Evolutionary conservation across 805 yeast species (phyloP), one percentile per base, ranked within the genome.

Genomic region (Saccharomycopsis sp.): DNA sequence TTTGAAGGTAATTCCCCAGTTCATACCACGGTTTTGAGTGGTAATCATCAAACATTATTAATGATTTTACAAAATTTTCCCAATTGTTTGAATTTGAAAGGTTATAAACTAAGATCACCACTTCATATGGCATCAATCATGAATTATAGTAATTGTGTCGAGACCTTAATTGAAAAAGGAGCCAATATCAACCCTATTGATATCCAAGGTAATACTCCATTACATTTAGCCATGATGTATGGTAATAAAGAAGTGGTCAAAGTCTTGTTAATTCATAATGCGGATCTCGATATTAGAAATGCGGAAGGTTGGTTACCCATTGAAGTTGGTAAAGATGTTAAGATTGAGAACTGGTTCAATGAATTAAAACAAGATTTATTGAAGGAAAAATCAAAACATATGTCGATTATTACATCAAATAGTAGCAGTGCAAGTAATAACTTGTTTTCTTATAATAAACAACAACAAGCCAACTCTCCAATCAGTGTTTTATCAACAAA

Each of bases 211-310:
- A 83, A 86, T 53, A 78, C 94, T 2, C 85, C 95, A 0, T 61
- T 89, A 31, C 97, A 89, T 58, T 64, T 81, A 39, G 94, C 96
- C 0, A 69, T 84, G 49, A 79, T 80, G 41, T 73, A 68, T 50
- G 89, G 88, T 4, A 71, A 74, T 45, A 51, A 71, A 13, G 70
- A 70, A 36, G 76, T 83, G 34, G 58, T 76, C 46, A 66, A 70
- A 39, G 53, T 78, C 26, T 58, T 82, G 33, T 56, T 79, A 0
- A 63, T 61, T 14, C 62, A 72, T 23, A 64, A 68, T 17, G 72
- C 74, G 1, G 70, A 75, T 44, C 67, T 67, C 29, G 58, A 63
- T 18, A 51, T 66, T 18, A 55, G 62, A 27, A 84, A 84, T 55
- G 55, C 59, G 12, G 66, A 66, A n/a, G 81, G 83, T 3, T 76